These are phyloP conservation scores for Aegilops tauschii DNA, from an alignment of 176 grass and related monocot species.

Conservation along the genomic window DNA sequence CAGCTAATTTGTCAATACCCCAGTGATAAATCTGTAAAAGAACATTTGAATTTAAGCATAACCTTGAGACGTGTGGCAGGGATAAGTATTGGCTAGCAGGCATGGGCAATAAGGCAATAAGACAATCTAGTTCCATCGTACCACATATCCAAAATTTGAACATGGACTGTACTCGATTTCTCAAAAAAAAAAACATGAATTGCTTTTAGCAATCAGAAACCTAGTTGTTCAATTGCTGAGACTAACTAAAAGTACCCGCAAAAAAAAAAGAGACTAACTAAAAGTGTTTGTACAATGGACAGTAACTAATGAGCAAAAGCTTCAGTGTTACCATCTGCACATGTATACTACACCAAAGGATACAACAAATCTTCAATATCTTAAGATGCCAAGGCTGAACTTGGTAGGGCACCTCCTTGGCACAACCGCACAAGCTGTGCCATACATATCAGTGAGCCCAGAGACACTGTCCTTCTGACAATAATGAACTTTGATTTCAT, in stretches of 20 bases:
- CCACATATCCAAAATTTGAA: background rate
- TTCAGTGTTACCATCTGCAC: background rate
- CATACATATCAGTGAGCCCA: too few relatives aligned
- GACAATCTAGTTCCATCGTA: background rate
- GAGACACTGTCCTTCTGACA: too few relatives aligned
- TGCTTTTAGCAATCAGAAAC: background rate
- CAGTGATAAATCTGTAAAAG: too few relatives aligned
- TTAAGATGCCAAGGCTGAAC: too few relatives aligned
- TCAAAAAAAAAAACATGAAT: background rate
- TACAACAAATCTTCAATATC: too few relatives aligned
- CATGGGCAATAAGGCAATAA: background rate
- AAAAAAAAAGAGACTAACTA: background rate
- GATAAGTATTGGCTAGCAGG: background rate
- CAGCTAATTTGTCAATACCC: too few relatives aligned
- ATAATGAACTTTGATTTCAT: too few relatives aligned
- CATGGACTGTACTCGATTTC: background rate
- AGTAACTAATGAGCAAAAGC: background rate
- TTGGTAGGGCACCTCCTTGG: too few relatives aligned
- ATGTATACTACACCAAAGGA: too few relatives aligned
- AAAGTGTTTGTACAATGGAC: background rate
- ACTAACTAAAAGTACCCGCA: background rate
- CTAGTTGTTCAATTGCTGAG: background rate
- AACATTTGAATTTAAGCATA: too few relatives aligned
- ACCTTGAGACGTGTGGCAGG: background rate
- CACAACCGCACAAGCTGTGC: too few relatives aligned